Base-by-base conservation (phyloP, 495 filamentous ascomycete genomes). In the Xylaria acuta region DNA sequence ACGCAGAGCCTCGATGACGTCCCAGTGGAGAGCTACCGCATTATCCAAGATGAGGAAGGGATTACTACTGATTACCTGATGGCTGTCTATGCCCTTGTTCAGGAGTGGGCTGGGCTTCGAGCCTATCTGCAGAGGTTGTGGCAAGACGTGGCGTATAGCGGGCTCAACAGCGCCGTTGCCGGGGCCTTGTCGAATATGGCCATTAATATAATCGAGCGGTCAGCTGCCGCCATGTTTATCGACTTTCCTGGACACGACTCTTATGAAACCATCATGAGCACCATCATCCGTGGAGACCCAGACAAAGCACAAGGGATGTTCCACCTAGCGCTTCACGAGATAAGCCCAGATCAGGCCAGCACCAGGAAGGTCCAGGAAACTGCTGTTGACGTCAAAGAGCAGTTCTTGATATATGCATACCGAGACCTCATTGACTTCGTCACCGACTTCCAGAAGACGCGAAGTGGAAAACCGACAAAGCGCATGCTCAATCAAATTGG, bases 381-480 rank as follows among this genome's bases (percentile, higher is more conserved):
- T 5, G 49, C 59, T 25, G 8, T 82, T 18, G 82, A 85, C 67
- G 54, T 80, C 58, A 81, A 81, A 67, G 84, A 88, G 69, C 75
- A 82, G 56, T 81, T 84, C 58, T 30, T 86, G 22, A 72, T 82
- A 14, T 64, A 86, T 73, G 45, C 85, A 14, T 86, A 84, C 70
- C 69, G 73, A 68, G 81, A 83, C 71, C 78, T 87, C 12, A 8
- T 86, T 38, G 82, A 84, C 63, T 88, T 87, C 64, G 66, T 86
- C 27, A 73, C 47, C 22, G 86, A 87, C 72, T 87, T 83, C 64
- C 83, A 83, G 51, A 80, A 82, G 54, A 85, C 73, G 5, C 75
- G 82, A 11, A 84, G 72, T 59, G 82, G 85, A 8, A 84, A 83
- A 36, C 85, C 84, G 45, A 87, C 84, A 3, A 84, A 83, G 68